Evolutionary conservation across 768 basidiomycete genomes (phyloP).

Genomic region (Suillus bovinus): DNA sequence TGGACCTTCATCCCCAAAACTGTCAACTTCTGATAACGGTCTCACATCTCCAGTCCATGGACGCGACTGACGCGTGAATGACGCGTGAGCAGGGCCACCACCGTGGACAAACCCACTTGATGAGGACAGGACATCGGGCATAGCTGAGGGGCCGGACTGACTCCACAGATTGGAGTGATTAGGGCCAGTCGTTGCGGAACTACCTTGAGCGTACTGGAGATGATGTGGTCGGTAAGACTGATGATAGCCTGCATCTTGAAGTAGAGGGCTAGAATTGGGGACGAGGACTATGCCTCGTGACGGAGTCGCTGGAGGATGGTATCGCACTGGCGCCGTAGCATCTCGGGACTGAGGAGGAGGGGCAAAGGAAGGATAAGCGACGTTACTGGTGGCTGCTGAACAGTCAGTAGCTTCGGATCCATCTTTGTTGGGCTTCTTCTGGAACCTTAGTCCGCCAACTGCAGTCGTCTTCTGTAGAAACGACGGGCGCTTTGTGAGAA

Average conservation of each 20-base stretch:
- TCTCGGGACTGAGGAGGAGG: slow-evolving; percentile 75
- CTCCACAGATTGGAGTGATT: slow-evolving; percentile 39
- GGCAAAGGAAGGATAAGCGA: slow-evolving; percentile 41
- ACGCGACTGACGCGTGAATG: slow-evolving; percentile 43
- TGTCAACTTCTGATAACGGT: slow-evolving; percentile 40
- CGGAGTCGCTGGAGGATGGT: slow-evolving; percentile 49
- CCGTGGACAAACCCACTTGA: slow-evolving; percentile 58
- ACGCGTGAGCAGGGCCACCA: slow-evolving; percentile 47
- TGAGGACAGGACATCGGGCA: slow-evolving; percentile 55
- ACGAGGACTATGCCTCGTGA: slow-evolving; percentile 64
- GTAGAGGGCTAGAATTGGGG: slow-evolving; percentile 71
- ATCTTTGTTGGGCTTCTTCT: slow-evolving; percentile 40
- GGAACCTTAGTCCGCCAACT: slow-evolving; percentile 48
- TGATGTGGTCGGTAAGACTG: slow-evolving; percentile 40
- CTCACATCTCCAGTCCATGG: slow-evolving; percentile 38
- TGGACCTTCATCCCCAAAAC: slow-evolving; percentile 52
- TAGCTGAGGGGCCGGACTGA: slow-evolving; percentile 33
- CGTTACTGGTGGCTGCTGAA: slow-evolving; percentile 64
- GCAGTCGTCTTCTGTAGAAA: slow-evolving; percentile 39
- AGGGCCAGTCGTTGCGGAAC: slow-evolving; percentile 42
- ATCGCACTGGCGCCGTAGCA: slow-evolving; percentile 66
- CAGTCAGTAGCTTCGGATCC: slow-evolving; percentile 32
- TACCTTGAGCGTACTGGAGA: slow-evolving; percentile 41
- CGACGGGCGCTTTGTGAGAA: slow-evolving; percentile 35
- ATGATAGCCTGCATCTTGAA: slow-evolving; percentile 39